These are phyloP conservation scores for Alternaria ethzedia DNA, from an alignment of 2,329 filamentous ascomycete genomes.

Conservation along the genomic window DNA sequence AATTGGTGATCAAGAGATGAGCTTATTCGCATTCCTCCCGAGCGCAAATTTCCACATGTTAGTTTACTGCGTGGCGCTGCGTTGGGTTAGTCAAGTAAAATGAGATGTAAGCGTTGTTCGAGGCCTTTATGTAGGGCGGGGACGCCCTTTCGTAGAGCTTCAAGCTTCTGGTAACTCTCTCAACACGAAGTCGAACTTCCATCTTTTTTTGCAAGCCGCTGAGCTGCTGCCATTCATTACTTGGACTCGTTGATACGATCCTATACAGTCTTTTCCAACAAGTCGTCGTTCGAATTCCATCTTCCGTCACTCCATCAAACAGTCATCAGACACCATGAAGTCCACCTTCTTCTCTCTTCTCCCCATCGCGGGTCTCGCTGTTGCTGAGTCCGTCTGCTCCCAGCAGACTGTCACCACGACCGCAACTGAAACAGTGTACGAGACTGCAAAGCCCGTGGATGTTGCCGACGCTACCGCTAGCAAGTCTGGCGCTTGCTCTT, in stretches of 20 bases:
- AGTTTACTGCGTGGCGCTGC: conserved; percentile 9
- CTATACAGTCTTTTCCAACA: conserved; percentile 3
- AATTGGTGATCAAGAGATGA: conserved; percentile 15
- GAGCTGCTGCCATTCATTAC: conserved; percentile 38
- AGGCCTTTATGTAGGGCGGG: conserved; percentile 25
- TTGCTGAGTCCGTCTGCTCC: conserved; percentile 32
- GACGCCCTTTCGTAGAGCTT: conserved; percentile 4
- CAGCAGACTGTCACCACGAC: conserved; percentile 26
- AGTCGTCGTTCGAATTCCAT: conserved; percentile 11
- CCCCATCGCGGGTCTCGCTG: conserved; percentile 32
- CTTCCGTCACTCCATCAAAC: background rate
- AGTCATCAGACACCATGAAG: conserved; percentile 30
- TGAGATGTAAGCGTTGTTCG: conserved; percentile 13
- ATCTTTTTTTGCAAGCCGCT: conserved; percentile 34
- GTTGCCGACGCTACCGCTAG: conserved; percentile 1
- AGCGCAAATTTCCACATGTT: conserved; percentile 28
- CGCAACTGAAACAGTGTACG: conserved; percentile 12
- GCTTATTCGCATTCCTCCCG: conserved; percentile 22
- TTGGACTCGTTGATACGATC: conserved; percentile 14
- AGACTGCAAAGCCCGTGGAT: conserved; percentile 5
- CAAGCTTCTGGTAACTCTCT: conserved; percentile 15
- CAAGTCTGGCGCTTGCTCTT: conserved; percentile 5
- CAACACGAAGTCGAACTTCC: conserved; percentile 11
- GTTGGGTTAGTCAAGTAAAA: conserved; percentile 21
- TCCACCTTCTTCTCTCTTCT: conserved; percentile 33